phyloP scores from a whole-genome alignment of 345 rosid genomes.

The Eucalyptus marginata region DNA sequence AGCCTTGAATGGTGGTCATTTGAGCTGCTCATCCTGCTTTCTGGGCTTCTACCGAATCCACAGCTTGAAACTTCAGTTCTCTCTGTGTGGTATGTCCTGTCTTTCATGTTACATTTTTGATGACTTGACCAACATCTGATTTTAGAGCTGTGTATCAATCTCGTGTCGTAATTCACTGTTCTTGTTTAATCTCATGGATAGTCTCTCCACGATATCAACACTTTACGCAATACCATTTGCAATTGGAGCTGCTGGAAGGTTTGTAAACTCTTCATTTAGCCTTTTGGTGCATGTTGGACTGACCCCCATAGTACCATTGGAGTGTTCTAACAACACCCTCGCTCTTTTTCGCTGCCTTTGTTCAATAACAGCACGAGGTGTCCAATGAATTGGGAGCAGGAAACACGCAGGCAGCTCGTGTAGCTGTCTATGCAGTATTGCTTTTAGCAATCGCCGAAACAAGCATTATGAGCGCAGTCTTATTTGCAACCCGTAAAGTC shows the following conservation, averaged over 20 bases:
- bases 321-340: neutral
- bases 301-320: neutral
- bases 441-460: conserved; percentile 22
- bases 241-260: conserved; percentile 65
- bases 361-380: conserved; percentile 47
- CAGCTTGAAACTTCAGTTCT: conserved; percentile 85
- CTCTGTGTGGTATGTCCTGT: conserved; percentile 58
- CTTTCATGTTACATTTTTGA: neutral
- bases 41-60: conserved; percentile 75
- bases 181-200: conserved; percentile 1
- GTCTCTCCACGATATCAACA: conserved; percentile 41
- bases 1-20: conserved; percentile 99
- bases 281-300: neutral
- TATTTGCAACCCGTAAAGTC: conserved; percentile 24
- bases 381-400: conserved; percentile 88
- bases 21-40: conserved; percentile 67
- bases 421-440: conserved; percentile 29
- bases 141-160: neutral
- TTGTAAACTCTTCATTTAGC: neutral
- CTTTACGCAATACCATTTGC: conserved; percentile 50
- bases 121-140: neutral
- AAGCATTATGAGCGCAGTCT: conserved; percentile 16
- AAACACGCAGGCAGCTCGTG: conserved; percentile 32
- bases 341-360: neutral
- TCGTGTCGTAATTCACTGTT: neutral